A percentile compares a stretch with the other conserved stretches of the same genome.
phyloP scores from a whole-genome alignment of 352 stramenopile genomes.

The Aphanomyces euteiches region DNA sequence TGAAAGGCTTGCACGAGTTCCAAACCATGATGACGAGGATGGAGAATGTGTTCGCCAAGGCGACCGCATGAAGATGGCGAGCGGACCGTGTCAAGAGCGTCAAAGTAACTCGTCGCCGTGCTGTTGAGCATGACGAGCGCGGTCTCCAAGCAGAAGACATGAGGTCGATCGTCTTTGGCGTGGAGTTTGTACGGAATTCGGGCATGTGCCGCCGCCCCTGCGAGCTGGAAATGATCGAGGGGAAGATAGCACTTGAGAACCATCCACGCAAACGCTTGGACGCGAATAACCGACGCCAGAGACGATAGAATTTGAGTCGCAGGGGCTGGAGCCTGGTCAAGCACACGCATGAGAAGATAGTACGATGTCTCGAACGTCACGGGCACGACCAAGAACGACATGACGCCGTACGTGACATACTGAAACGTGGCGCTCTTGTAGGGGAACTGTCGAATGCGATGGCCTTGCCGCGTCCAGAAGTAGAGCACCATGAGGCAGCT shows the following conservation, averaged over 20 bases:
- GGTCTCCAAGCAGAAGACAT: conserved; percentile 9
- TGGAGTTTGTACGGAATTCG: neutral
- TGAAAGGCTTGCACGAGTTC: conserved; percentile 17
- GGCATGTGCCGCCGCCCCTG: neutral
- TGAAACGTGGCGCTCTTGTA: conserved; percentile 24
- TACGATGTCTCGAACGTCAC: neutral
- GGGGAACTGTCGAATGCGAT: conserved; percentile 8
- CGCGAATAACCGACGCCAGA: conserved; percentile 7
- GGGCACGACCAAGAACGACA: conserved; percentile 24
- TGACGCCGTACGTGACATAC: conserved; percentile 29
- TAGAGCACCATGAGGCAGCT: conserved; percentile 25
- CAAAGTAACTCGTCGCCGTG: conserved; percentile 22
- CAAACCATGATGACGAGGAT: neutral
- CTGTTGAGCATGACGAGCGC: conserved; percentile 27
- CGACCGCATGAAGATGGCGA: conserved; percentile 23
- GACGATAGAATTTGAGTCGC: neutral
- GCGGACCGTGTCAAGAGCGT: neutral
- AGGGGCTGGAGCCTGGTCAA: neutral
- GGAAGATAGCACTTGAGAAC: conserved; percentile 29
- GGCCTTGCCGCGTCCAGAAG: neutral
- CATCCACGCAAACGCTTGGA: conserved; percentile 28
- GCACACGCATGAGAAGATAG: conserved; percentile 4
- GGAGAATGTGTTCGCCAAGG: conserved; percentile 18
- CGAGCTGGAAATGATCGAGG: neutral
- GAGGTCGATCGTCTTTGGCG: neutral